Conservation (phyloP, 2,329 filamentous ascomycete genomes). For the Fusarium nanum region DNA sequence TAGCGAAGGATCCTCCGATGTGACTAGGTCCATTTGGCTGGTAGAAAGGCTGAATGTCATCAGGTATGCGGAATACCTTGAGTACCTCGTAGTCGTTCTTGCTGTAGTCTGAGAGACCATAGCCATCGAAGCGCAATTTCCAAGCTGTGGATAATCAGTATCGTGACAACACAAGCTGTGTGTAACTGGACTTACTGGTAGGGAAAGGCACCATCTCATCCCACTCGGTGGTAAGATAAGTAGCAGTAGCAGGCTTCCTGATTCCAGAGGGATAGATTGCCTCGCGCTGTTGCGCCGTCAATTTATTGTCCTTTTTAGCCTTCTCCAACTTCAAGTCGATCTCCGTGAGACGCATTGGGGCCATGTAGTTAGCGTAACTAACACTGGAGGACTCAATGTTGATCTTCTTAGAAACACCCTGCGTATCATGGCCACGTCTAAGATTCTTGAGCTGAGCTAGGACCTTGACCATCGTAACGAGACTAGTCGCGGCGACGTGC, state of each 20-base stretch:
- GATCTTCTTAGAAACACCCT: conserved; percentile 33
- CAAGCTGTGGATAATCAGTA: conserved; percentile 2
- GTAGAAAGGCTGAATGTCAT: conserved; percentile 13
- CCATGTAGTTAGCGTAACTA: conserved; percentile 41
- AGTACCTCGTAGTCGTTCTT: neutral
- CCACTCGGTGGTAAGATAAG: conserved; percentile 38
- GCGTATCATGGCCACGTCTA: conserved; percentile 24
- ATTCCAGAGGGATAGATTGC: neutral
- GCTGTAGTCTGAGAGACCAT: conserved; percentile 19
- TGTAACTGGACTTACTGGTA: conserved; percentile 6
- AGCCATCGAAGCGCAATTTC: conserved; percentile 30
- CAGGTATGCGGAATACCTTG: neutral
- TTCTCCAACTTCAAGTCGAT: conserved; percentile 20
- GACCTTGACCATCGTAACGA: conserved; percentile 32
- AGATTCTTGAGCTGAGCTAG: conserved; percentile 34
- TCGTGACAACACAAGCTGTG: no score
- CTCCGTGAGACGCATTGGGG: conserved; percentile 6
- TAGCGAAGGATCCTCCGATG: conserved; percentile 15
- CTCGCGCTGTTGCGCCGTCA: neutral
- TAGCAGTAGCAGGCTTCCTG: conserved; percentile 24
- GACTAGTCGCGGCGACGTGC: conserved; percentile 16
- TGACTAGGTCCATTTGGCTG: conserved; percentile 5
- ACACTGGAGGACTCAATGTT: conserved; percentile 17
- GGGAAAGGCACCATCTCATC: conserved; percentile 43
- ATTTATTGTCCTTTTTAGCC: neutral